Base-by-base conservation (phyloP, 768 basidiomycete genomes). In the Calocybe cyanea region DNA sequence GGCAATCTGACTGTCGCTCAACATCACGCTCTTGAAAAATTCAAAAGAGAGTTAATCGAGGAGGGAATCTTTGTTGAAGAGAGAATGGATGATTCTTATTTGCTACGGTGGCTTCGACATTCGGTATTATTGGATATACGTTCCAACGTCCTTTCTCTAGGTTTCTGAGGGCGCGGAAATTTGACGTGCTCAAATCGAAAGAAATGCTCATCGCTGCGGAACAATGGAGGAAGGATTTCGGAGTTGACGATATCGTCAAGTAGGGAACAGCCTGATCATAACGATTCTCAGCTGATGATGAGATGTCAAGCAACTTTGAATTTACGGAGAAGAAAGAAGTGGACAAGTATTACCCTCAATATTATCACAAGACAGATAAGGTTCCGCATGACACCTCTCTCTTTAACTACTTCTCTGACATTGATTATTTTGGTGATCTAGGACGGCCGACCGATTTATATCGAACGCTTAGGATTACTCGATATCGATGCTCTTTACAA, bases 401-500 rank as follows among this genome's bases (percentile, higher is more conserved):
- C 5, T 28, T 28, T 11, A 11, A 28, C 5, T 28, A 28, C 11
- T 28, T 28, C 45, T 24, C 37, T 31, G 43, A 18, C 1, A 25
- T 39, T 9, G 20, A 20, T 41, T 6, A 15, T 8, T n/a, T n/a
- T n/a, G n/a, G n/a, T n/a, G n/a, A n/a, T n/a, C n/a, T 57, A 93
- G 90, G 93, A 96, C 55, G 95, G 95, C 15, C 84, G 94, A 47
- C 96, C 96, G 7, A 66, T 99, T 57, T 99, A 97, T 76, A 81
- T 99, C 59, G 92, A 99, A 66, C 84, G 82, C 21, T 83, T 98
- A 33, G 93, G 93, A 52, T 81, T 84, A 56, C 80, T 98, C 58
- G 90, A 98, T 71, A 76, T 96, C 60, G 78, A 71, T 57, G 85
- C 83, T 25, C 81, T 99, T 38, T 90, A 93, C 67, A 67, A 70